Evolutionary conservation across 805 yeast genomes (phyloP), one percentile per base, ranked within the genome.

Genomic region (Metschnikowia similis): DNA sequence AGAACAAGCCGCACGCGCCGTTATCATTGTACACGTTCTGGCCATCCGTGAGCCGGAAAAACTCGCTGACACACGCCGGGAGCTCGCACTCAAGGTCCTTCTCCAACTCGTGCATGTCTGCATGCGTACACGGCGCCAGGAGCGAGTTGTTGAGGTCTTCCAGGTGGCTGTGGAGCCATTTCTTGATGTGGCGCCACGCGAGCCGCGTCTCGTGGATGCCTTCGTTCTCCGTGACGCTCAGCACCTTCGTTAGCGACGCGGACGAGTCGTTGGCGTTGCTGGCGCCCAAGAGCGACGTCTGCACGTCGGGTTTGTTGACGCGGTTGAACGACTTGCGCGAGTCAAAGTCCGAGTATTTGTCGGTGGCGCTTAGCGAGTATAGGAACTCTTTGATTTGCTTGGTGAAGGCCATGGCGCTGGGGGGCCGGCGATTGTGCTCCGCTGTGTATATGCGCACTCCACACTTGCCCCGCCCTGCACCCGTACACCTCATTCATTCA

Each of bases 181-280:
- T 74, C 57, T 88, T 92, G 50, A 92, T 83, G 60, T 91, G 91
- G 54, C 87, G 79, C 98, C 98, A 92, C 10, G 97, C 87, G 21
- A 83, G 79, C 35, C 85, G 74, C 1, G 80, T 74, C 54, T 91
- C 89, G 48, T 92, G 83, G 27, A 87, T 84, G 43, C 95, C 96
- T 40, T 82, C 86, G 14, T 64, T 68, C 58, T 55, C 77, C 49
- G 64, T 76, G 52, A 63, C 71, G 21, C 48, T 57, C 28, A 48
- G 21, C 13, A 35, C 26, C 14, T 14, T 31, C 29, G 50, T 11
- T 8, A 56, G 48, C 6, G 66, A 56, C 2, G 54, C 60, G 5
- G 60, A 49, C n/a, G 67, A 51, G 14, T 63, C 62, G 31, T 54
- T 58, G 47, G 63, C 59, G 44, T 63, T 67, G 45, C 67, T 67